Evolutionary conservation across 805 yeast genomes (phyloP).

Genomic region (Soucietia sequanensis): DNA sequence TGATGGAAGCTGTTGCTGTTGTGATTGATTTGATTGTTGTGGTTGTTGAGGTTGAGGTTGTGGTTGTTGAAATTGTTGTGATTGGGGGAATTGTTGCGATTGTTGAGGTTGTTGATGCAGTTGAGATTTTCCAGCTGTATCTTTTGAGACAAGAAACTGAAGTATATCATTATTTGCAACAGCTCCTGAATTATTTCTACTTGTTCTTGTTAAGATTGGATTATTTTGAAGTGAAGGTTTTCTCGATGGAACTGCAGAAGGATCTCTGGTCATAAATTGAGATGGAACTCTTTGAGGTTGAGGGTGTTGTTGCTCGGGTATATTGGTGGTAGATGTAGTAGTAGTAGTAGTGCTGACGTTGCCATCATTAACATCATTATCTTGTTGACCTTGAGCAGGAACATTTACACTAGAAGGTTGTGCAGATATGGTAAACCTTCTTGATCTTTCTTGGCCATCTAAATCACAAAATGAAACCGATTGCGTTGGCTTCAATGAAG

Average conservation of each 20-base stretch:
- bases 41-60: background rate
- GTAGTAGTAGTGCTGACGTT: background rate
- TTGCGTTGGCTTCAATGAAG: slow-evolving; percentile 7
- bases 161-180: slow-evolving; percentile 3
- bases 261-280: background rate
- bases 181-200: slow-evolving; percentile 6
- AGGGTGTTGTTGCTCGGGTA: background rate
- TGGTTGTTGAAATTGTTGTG: too few relatives aligned
- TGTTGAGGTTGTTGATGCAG: background rate
- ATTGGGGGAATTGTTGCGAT: background rate
- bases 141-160: slow-evolving; percentile 3
- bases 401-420: slow-evolving; percentile 34
- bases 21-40: background rate
- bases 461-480: slow-evolving; percentile 37
- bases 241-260: slow-evolving; percentile 3
- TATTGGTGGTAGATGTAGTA: slow-evolving; percentile 2
- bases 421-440: slow-evolving; percentile 44
- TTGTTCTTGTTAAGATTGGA: slow-evolving; percentile 1
- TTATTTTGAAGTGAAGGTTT: slow-evolving; percentile 6
- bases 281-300: background rate
- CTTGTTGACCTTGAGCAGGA: slow-evolving; percentile 1
- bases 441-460: slow-evolving; percentile 32
- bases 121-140: too few relatives aligned
- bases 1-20: background rate
- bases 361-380: background rate